Base-by-base conservation (phyloP, 2,329 filamentous ascomycete genomes). In the Drechslera avenae region DNA sequence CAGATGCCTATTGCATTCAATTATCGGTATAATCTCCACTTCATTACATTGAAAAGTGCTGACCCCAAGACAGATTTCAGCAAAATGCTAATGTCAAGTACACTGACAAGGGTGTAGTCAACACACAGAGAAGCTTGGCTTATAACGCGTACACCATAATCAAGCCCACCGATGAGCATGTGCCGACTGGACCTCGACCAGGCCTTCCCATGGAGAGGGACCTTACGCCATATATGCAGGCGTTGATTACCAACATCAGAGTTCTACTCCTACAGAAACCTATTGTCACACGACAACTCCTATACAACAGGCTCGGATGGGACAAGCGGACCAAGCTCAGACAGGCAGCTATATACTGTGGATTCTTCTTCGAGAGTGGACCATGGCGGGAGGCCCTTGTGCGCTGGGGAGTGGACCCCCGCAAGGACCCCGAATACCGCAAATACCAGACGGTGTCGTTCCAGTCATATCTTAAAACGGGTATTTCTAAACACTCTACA, bases 341-440 rank as follows among this genome's bases (percentile, higher is more conserved):
- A 63, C 83, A 88, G 67, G 89, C 89, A 39, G 83, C 92, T 44
- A 88, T 91, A 56, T 93, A 94, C 64, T 86, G 90, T 4, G 91
- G 89, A 7, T 99, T 96, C 75, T 90, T 92, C 74, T 97, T 97
- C 79, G 88, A 89, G 52, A 91, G 89, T 17, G 94, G 94, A 0
- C 92, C 94, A 0, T 99, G 91, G 88, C 84, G 91, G 57, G 92
- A 97, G 71, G 87, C 89, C 3, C 85, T 97, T 46, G 85, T 97
- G 57, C 86, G 83, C 39, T 94, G 92, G 71, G 93, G 93, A 8
- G 75, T 96, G 16, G 94, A 99, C 68, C 94, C 94, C 3, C 85
- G 94, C 30, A 82, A 76, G 12, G 87, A 92, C 55, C 86, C 89
- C 0, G 82, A 86, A 47, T 92, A 88, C 68, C 87, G 91, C 28